Evolutionary conservation across 2,329 filamentous ascomycete species (phyloP), one percentile per base, ranked within the genome.

Genomic region (Karstenula rhodostoma): DNA sequence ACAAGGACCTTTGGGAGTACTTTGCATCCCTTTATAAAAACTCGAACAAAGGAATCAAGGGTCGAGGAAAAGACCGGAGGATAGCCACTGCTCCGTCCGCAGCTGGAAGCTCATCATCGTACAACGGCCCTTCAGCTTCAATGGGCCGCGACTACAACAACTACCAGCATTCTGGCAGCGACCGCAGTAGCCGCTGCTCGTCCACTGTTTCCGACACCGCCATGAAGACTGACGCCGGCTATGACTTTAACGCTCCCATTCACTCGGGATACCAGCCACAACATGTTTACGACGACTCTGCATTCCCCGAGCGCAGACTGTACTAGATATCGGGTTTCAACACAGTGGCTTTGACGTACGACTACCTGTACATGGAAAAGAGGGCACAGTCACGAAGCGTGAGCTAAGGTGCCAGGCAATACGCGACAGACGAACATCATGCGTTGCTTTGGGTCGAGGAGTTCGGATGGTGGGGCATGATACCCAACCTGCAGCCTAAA

Each of bases 11-110:
- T 53, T 93, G 91, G 82, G 87, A 90, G 67, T 96, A 97, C 80
- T 95, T 98, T 74, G 86, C 89, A 4, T 85, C 85, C 0, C 84
- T 97, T n/a, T 97, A 97, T 85, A 97, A 96, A 83, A 96, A 98
- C 80, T 94, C 91, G 80, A 98, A 98, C 85, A 97, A 97, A 78
- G 95, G 95, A 1, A 97, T 98, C 83, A 98, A 97, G 79, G 95
- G 95, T 12, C 89, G 95, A 48, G 95, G 95, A 46, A 95, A 94
- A 75, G 91, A 94, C 68, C 85, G 92, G 58, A 88, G 88, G 59
- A 90, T 93, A 66, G 78, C 77, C 46, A 73, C 77, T 12, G 60
- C 73, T 29, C 65, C 73, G 1, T 72, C 74, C 6, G 67, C 64
- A 19, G 64, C 67, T 10, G 67, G 71, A 3, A 69, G 69, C 57